Percentiles rank a stretch among this genome's conserved stretches.
These are phyloP conservation scores for Cruciata laevipes DNA, from an alignment of 257 asterid genomes.

Conservation along the genomic window DNA sequence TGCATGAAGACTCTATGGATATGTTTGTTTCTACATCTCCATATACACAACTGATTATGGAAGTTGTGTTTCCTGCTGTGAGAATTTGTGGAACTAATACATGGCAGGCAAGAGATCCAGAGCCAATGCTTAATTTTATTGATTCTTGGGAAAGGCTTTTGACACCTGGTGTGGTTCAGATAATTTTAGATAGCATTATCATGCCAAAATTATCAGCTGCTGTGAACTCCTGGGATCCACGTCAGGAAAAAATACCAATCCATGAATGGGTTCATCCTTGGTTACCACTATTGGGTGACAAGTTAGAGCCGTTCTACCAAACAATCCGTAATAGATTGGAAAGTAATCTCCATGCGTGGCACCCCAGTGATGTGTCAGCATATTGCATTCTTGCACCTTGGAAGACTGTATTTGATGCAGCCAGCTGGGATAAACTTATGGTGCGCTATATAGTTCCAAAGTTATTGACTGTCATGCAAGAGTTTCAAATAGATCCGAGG, in stretches of 20 bases:
- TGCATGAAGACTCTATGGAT: constrained; percentile 39
- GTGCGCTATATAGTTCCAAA: constrained; percentile 62
- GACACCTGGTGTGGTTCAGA: constrained; percentile 57
- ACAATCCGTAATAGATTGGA: constrained; percentile 66
- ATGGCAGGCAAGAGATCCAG: constrained; percentile 92
- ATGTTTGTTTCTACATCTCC: constrained; percentile 34
- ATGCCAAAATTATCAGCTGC: constrained; percentile 76
- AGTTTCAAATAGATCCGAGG: constrained; percentile 62
- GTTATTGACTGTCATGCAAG: constrained; percentile 57
- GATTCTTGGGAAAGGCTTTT: constrained; percentile 81
- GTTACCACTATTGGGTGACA: constrained; percentile 71
- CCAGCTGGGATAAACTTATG: constrained; percentile 88
- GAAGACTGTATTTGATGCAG: constrained; percentile 77
- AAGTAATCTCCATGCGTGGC: constrained; percentile 89
- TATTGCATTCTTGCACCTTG: constrained; percentile 72
- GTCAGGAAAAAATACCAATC: constrained; percentile 74
- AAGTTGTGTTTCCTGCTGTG: constrained; percentile 89
- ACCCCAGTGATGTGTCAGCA: constrained; percentile 83
- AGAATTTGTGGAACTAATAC: constrained; percentile 87
- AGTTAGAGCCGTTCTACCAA: constrained; percentile 68
- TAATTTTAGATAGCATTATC: constrained; percentile 46
- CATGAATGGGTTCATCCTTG: constrained; percentile 97
- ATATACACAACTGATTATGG: constrained; percentile 74
- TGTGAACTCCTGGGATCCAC: constrained; percentile 93
- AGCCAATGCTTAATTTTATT: constrained; percentile 76